Conservation (phyloP, 768 basidiomycete genomes). For the Lentinus tigrinus region DNA sequence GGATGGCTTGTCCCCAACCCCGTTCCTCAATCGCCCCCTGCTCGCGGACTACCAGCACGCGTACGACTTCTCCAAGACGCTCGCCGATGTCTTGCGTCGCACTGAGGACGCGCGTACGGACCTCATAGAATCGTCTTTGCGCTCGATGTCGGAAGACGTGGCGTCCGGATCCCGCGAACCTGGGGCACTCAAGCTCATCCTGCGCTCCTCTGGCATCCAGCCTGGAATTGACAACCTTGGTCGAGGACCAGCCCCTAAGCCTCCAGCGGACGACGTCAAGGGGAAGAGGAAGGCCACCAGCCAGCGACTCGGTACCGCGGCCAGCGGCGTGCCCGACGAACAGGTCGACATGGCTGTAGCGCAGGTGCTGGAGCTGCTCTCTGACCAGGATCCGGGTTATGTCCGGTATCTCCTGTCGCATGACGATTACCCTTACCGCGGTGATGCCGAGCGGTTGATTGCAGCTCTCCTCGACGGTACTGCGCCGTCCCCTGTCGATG, state of each 20-base stretch:
- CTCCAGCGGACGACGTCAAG: conserved; percentile 7
- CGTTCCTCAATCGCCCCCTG: conserved; percentile 66
- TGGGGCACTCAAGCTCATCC: conserved; percentile 60
- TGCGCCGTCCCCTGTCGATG: conserved; percentile 42
- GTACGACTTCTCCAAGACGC: conserved; percentile 54
- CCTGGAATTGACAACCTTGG: conserved; percentile 40
- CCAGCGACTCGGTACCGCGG: not conserved
- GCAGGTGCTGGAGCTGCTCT: conserved; percentile 77
- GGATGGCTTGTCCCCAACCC: conserved; percentile 14
- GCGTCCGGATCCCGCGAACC: conserved; percentile 35
- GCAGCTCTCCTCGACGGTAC: conserved; percentile 76
- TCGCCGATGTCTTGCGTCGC: conserved; percentile 44
- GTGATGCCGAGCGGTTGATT: conserved; percentile 61
- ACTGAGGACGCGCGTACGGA: conserved; percentile 60
- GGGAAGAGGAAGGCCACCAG: conserved; percentile 31
- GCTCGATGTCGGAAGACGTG: conserved; percentile 30
- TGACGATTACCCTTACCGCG: conserved; percentile 45
- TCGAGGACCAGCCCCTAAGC: conserved; percentile 36
- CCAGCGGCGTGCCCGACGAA: conserved; percentile 26
- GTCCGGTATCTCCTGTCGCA: conserved; percentile 56
- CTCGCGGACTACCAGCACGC: conserved; percentile 71
- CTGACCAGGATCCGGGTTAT: conserved; percentile 56
- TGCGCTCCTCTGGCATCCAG: conserved; percentile 58
- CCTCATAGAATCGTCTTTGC: conserved; percentile 51
- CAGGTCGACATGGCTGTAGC: conserved; percentile 58